Percentiles rank a stretch among this genome's conserved stretches.
Evolutionary conservation across 805 yeast species (phyloP).

Genomic region (Brettanomyces nanus): DNA sequence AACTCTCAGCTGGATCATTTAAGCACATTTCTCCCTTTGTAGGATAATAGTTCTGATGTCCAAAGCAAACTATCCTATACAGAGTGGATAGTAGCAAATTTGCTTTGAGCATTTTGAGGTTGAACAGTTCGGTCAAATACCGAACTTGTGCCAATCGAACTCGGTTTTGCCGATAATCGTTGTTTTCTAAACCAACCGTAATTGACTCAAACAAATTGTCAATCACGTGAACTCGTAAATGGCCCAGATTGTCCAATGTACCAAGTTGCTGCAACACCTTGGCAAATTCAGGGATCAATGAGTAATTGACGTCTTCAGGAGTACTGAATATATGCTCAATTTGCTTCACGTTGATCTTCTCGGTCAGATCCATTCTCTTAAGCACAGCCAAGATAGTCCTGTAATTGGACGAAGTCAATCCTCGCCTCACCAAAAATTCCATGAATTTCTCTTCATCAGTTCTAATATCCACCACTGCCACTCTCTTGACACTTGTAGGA

Average conservation of each 20-base stretch:
- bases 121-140: constrained; percentile 52
- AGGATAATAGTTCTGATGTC: constrained; percentile 58
- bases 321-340: constrained; percentile 34
- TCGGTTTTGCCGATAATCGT: constrained; percentile 52
- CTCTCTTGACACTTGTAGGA: constrained; percentile 41
- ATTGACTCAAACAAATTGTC: constrained; percentile 63
- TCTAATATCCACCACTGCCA: constrained; percentile 15
- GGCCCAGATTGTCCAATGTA: constrained; percentile 24
- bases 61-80: constrained; percentile 52
- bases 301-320: constrained; percentile 57
- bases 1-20: constrained; percentile 59
- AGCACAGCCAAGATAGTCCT: constrained; percentile 30
- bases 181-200: constrained; percentile 55
- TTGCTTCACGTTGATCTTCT: constrained; percentile 27
- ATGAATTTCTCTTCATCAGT: constrained; percentile 43
- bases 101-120: constrained; percentile 36
- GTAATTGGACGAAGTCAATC: constrained; percentile 32
- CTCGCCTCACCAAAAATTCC: constrained; percentile 41
- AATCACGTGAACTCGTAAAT: constrained; percentile 26
- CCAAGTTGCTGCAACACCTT: constrained; percentile 32
- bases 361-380: constrained; percentile 38
- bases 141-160: constrained; percentile 51
- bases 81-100: constrained; percentile 42
- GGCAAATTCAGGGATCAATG: constrained; percentile 43
- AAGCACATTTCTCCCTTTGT: constrained; percentile 30